These are phyloP conservation scores for Magnusiomyces ingens DNA, from an alignment of 1,139 yeast species.

Conservation along the genomic window DNA sequence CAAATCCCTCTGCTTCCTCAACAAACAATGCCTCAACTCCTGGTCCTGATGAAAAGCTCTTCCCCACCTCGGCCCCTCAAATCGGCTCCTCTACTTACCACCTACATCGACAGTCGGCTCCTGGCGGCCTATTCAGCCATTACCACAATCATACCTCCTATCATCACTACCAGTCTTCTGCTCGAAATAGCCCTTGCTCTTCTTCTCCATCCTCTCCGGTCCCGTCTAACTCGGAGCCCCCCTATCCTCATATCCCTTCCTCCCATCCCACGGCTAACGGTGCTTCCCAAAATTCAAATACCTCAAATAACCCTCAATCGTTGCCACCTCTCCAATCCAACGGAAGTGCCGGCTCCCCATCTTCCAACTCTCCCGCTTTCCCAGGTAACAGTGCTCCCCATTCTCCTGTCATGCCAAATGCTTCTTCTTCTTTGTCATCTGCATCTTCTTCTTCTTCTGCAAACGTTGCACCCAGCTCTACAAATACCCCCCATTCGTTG, in stretches of 20 bases:
- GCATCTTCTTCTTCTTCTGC: too few relatives aligned
- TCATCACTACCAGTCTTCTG: slow-evolving; percentile 4
- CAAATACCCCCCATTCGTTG: not conserved
- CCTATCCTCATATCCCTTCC: not conserved
- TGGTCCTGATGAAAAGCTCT: slow-evolving; percentile 3
- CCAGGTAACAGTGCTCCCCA: not conserved
- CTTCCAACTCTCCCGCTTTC: not conserved
- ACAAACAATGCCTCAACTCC: slow-evolving; percentile 11
- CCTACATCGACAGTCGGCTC: slow-evolving; percentile 13
- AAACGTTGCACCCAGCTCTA: not conserved
- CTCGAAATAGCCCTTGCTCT: slow-evolving; percentile 6
- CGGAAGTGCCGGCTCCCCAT: not conserved
- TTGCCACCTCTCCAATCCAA: not conserved
- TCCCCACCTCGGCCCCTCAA: slow-evolving; percentile 12
- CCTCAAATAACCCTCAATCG: not conserved
- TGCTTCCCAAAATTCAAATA: not conserved
- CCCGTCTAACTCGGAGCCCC: not conserved
- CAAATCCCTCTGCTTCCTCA: slow-evolving; percentile 11
- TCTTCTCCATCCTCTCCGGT: slow-evolving; percentile 4
- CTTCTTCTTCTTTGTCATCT: not conserved
- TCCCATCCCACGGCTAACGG: not conserved
- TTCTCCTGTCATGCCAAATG: not conserved
- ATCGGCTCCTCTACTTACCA: not conserved
- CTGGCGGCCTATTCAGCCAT: slow-evolving; percentile 8
- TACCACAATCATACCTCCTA: not conserved